Evolutionary conservation across 805 yeast species (phyloP).

Genomic region (Metschnikowia sp.): DNA sequence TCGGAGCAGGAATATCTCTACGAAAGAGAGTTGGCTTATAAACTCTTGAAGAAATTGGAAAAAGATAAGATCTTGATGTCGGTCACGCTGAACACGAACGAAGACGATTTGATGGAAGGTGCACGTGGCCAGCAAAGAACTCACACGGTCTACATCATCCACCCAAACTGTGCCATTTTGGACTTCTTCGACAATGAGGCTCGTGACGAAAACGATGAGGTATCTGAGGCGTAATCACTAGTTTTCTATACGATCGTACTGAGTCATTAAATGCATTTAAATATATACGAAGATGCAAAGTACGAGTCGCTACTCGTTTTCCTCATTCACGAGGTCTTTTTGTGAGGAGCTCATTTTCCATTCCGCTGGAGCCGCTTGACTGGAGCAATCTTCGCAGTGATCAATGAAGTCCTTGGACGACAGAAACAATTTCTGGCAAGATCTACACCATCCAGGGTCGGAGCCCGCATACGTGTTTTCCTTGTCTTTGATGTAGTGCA

Average conservation of each 20-base stretch:
- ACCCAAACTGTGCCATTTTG: constrained; percentile 81
- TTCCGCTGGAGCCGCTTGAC: constrained; percentile 7
- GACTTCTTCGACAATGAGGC: constrained; percentile 50
- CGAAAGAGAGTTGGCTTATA: constrained; percentile 69
- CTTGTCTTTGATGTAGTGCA: constrained; percentile 58
- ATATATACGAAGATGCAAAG: neutral
- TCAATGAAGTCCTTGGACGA: constrained; percentile 55
- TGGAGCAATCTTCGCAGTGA: constrained; percentile 65
- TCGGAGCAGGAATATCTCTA: constrained; percentile 67
- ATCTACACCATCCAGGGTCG: constrained; percentile 66
- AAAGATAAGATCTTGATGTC: constrained; percentile 80
- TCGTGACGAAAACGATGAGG: constrained; percentile 7
- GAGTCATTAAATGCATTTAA: constrained; percentile 1
- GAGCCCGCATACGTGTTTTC: constrained; percentile 25
- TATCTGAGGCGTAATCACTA: neutral
- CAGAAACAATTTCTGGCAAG: constrained; percentile 57
- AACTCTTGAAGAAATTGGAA: constrained; percentile 78
- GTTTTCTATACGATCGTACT: neutral
- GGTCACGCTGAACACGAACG: constrained; percentile 34
- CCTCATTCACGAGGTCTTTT: neutral
- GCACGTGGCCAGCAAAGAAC: constrained; percentile 8
- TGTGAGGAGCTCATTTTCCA: constrained; percentile 5
- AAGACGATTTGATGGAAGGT: constrained; percentile 20
- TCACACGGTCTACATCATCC: constrained; percentile 43
- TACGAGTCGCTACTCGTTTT: neutral